A percentile compares a stretch with the other conserved stretches of the same genome.
Conservation (phyloP, 768 basidiomycete species). For the Auriculariales sp. region DNA sequence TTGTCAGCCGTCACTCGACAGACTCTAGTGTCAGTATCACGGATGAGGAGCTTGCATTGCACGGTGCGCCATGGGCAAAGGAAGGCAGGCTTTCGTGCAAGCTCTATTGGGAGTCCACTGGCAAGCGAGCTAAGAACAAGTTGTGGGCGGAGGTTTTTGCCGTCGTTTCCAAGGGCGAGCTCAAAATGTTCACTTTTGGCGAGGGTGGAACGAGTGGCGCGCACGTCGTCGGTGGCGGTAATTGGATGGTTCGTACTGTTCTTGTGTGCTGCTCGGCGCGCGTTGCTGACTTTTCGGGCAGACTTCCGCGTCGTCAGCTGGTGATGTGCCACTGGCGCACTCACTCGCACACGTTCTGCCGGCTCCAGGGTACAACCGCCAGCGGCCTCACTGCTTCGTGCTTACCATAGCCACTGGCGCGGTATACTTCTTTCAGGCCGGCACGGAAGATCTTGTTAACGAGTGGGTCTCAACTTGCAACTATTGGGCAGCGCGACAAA, state of each 20-base stretch:
- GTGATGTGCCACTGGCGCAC: conserved; percentile 74
- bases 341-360: conserved; percentile 78
- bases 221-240: conserved; percentile 75
- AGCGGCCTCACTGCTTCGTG: conserved; percentile 91
- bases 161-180: conserved; percentile 86
- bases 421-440: conserved; percentile 97
- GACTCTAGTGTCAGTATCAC: conserved; percentile 75
- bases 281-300: conserved; percentile 16
- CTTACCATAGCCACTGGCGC: conserved; percentile 77
- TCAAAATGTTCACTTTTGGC: conserved; percentile 94
- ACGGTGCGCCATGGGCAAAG: conserved; percentile 98
- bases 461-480: conserved; percentile 99
- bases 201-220: conserved; percentile 46
- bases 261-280: neutral
- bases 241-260: conserved; percentile 75
- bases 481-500: conserved; percentile 94
- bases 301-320: conserved; percentile 78
- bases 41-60: conserved; percentile 88
- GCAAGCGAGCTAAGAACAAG: conserved; percentile 78
- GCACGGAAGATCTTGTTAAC: conserved; percentile 94
- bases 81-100: conserved; percentile 93
- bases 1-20: conserved; percentile 44
- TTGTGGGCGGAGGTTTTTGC: conserved; percentile 91
- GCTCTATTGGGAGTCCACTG: conserved; percentile 79
- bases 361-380: conserved; percentile 79